These are phyloP conservation scores for Sporothrix variecibatus DNA, from an alignment of 2,329 filamentous ascomycete species.

Conservation along the genomic window DNA sequence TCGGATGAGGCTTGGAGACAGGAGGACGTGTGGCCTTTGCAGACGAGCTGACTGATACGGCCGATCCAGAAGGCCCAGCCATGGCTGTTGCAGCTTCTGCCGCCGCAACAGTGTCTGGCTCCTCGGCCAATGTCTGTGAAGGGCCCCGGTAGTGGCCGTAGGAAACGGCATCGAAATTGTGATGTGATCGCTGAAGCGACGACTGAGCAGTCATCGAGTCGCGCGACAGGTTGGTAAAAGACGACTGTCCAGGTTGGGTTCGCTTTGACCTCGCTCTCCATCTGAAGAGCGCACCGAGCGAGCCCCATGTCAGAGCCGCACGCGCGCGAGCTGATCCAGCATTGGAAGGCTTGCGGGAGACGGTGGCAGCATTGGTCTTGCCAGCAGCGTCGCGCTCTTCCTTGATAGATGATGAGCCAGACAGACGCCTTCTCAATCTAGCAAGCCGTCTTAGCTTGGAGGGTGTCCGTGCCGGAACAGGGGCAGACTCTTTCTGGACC, in stretches of 20 bases:
- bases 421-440: constrained; percentile 37
- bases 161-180: background rate
- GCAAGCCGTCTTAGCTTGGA: constrained; percentile 27
- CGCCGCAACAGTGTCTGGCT: constrained; percentile 7
- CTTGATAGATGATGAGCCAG: constrained; percentile 43
- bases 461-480: constrained; percentile 20
- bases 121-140: constrained; percentile 16
- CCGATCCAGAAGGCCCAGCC: constrained; percentile 36
- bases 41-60: constrained; percentile 43
- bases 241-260: constrained; percentile 60
- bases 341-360: constrained; percentile 54
- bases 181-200: constrained; percentile 8
- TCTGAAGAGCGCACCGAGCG: constrained; percentile 62
- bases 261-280: constrained; percentile 64
- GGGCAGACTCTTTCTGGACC: constrained; percentile 26
- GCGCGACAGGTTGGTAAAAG: constrained; percentile 89
- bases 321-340: constrained; percentile 49
- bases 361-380: background rate
- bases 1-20: constrained; percentile 34
- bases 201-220: constrained; percentile 70
- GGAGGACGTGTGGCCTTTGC: constrained; percentile 26
- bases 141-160: background rate
- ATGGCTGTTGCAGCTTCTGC: constrained; percentile 38
- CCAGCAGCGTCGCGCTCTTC: background rate
- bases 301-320: constrained; percentile 59